Conservation (phyloP, 257 asterid species). For the Nicotiana paniculata region DNA sequence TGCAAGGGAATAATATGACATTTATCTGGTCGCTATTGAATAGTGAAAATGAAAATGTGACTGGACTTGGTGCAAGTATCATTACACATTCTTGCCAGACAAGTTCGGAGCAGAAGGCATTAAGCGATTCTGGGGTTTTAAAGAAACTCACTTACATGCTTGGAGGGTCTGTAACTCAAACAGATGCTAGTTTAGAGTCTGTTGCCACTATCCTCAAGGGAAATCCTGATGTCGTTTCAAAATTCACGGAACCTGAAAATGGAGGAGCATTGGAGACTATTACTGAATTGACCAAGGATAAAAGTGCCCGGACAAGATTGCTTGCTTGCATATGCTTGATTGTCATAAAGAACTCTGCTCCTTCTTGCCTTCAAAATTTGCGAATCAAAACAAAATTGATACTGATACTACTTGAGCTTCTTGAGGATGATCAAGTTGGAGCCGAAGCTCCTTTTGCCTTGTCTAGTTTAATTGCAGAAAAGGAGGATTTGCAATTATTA, state of each 20-base stretch:
- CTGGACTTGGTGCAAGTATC: conserved; percentile 87
- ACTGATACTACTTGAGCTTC: conserved; percentile 59
- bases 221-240: conserved; percentile 61
- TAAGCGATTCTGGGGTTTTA: conserved; percentile 70
- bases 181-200: conserved; percentile 87
- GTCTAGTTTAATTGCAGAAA: conserved; percentile 59
- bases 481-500: conserved; percentile 76
- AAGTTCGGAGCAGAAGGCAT: conserved; percentile 58
- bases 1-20: conserved; percentile 56
- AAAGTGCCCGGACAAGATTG: conserved; percentile 71
- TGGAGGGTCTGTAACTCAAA: conserved; percentile 65
- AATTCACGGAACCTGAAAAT: conserved; percentile 60
- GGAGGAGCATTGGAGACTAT: conserved; percentile 55
- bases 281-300: conserved; percentile 68
- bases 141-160: conserved; percentile 69
- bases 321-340: conserved; percentile 80
- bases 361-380: conserved; percentile 54
- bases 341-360: conserved; percentile 48
- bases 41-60: conserved; percentile 73
- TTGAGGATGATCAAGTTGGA: conserved; percentile 94
- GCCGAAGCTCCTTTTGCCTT: conserved; percentile 83
- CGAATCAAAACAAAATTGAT: conserved; percentile 55
- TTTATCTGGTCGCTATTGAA: conserved; percentile 64
- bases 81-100: conserved; percentile 78
- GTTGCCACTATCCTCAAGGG: conserved; percentile 62